Evolutionary conservation across 2,329 filamentous ascomycete genomes (phyloP).

Genomic region (Cryoendolithus antarcticus): DNA sequence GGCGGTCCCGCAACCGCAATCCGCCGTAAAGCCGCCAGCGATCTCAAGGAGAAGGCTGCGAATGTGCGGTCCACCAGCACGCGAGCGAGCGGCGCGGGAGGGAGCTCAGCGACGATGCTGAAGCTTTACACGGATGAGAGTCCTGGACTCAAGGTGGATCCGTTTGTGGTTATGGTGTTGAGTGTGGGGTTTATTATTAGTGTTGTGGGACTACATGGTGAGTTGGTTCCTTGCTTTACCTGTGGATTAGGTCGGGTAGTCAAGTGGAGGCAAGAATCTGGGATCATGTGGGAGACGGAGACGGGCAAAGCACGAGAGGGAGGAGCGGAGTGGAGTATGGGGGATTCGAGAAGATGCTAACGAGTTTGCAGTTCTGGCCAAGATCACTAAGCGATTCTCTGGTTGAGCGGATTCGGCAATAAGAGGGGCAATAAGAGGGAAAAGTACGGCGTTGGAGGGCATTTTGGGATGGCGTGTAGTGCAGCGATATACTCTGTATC

Average conservation of each 20-base stretch:
- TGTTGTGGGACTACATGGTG: constrained; percentile 94
- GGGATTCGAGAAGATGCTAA: constrained; percentile 7
- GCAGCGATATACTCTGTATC: too few species aligned
- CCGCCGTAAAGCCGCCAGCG: constrained; percentile 85
- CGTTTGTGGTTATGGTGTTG: constrained; percentile 90
- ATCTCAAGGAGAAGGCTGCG: constrained; percentile 93
- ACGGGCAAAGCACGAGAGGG: neutral
- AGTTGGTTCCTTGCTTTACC: constrained; percentile 25
- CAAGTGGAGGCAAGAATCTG: constrained; percentile 1
- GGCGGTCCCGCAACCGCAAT: constrained; percentile 93
- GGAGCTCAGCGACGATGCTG: constrained; percentile 96
- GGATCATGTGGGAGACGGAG: constrained; percentile 5
- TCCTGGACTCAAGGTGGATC: constrained; percentile 92
- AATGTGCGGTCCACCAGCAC: constrained; percentile 90
- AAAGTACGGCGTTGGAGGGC: too few species aligned
- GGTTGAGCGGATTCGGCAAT: constrained; percentile 25
- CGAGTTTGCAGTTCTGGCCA: constrained; percentile 65
- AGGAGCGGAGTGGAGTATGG: neutral
- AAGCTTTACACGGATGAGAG: constrained; percentile 98
- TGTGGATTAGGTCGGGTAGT: neutral
- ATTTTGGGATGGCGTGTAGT: too few species aligned
- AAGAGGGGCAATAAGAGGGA: too few species aligned
- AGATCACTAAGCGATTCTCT: constrained; percentile 80
- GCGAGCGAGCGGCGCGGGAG: constrained; percentile 86
- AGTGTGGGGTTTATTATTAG: constrained; percentile 98